phyloP scores from a whole-genome alignment of 106 monocot genomes.

The Phalaenopsis aphrodite region DNA sequence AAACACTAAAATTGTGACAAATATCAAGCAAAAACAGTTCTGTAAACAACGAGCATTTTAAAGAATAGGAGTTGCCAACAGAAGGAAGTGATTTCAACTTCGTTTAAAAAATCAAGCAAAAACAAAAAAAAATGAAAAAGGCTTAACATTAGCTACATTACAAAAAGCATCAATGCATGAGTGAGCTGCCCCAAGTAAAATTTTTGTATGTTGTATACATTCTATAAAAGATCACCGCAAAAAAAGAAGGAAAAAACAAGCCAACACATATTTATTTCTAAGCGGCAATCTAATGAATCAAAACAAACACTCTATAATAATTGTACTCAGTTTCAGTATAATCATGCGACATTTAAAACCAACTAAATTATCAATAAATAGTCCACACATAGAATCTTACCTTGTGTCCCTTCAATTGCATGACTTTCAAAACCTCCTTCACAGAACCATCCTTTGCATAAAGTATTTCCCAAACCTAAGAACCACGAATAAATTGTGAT shows the following conservation, averaged over 20 bases:
- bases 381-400: slow-evolving; percentile 18
- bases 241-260: background rate
- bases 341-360: background rate
- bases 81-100: background rate
- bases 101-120: background rate
- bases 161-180: background rate
- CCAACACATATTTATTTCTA: background rate
- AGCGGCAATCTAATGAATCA: background rate
- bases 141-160: background rate
- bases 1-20: background rate
- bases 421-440: slow-evolving; percentile 87
- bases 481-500: background rate
- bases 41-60: background rate
- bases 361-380: background rate
- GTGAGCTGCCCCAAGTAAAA: background rate
- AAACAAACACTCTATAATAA: background rate
- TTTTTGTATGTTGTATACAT: background rate
- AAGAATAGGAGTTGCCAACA: background rate
- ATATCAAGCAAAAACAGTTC: background rate
- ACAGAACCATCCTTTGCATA: slow-evolving; percentile 94
- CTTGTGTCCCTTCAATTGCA: slow-evolving; percentile 99
- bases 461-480: slow-evolving; percentile 92
- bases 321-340: background rate
- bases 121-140: background rate
- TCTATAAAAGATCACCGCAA: background rate